phyloP scores from a whole-genome alignment of 257 asterid genomes.

The Phtheirospermum japonicum region DNA sequence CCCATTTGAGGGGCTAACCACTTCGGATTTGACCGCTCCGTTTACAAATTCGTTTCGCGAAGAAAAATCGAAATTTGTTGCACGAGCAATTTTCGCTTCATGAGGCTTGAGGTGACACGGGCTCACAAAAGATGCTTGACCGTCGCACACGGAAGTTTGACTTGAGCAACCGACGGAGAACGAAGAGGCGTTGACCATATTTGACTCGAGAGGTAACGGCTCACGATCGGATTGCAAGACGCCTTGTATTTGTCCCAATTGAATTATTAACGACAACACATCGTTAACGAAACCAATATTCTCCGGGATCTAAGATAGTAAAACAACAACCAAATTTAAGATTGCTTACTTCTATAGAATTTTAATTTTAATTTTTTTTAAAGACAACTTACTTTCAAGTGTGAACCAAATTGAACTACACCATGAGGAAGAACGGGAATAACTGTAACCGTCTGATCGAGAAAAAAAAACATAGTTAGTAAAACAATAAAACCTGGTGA shows the following conservation, averaged over 20 bases:
- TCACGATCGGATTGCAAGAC: conserved; percentile 21
- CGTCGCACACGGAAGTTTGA: conserved; percentile 22
- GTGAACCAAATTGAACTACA: conserved; percentile 74
- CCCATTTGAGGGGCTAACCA: conserved; percentile 28
- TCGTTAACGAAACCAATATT: conserved; percentile 51
- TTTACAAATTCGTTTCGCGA: conserved; percentile 8
- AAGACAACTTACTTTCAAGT: conserved; percentile 38
- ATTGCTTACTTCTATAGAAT: too few relatives aligned
- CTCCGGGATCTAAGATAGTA: conserved; percentile 53
- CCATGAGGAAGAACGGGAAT: conserved; percentile 83
- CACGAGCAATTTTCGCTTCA: conserved; percentile 22
- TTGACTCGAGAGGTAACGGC: not conserved
- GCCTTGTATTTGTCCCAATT: conserved; percentile 42
- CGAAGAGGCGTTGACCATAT: conserved; percentile 27
- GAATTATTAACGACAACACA: conserved; percentile 45
- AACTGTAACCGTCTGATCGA: conserved; percentile 57
- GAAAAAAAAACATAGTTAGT: conserved; percentile 8
- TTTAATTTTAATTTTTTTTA: not conserved
- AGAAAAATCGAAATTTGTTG: conserved; percentile 28
- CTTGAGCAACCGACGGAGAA: conserved; percentile 25
- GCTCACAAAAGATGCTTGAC: conserved; percentile 20
- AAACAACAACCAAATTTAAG: too few relatives aligned
- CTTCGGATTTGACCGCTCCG: conserved; percentile 45
- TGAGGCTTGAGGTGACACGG: not conserved
- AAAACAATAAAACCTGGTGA: conserved; percentile 3